Base-by-base conservation (phyloP, 2,329 filamentous ascomycete species). In the Bipolaris gigantea region DNA sequence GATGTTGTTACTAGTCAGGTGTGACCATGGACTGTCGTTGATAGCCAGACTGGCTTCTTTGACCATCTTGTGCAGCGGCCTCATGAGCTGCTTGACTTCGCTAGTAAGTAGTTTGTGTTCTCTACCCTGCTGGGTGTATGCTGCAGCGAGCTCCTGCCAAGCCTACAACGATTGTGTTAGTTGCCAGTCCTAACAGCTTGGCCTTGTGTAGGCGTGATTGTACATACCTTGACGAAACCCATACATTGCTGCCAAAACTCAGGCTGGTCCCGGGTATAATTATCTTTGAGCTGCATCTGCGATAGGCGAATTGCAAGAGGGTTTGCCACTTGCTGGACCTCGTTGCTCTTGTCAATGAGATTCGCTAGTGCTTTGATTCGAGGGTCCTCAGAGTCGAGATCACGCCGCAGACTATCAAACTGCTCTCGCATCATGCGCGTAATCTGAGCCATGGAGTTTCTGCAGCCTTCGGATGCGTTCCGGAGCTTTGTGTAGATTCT, bases 231-330 rank as follows among this genome's bases (percentile, higher is more conserved):
- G 59, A 90, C 83, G 61, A 91, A 91, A 63, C 81, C 82, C 75
- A 88, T 91, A 77, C 89, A 94, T 48, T 92, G 79, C 61, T 84
- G 80, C 83, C 83, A 86, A 64, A 87, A 84, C 45, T 85, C 83
- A 38, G 80, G 79, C 60, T 85, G 82, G 59, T 81, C 85, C 49
- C 90, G 83, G 46, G 90, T 83, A 10, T 85, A 87, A 7, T 90
- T 89, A 64, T 96, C 92, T 70, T 93, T 94, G 10, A 96, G 79
- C 71, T 92, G 92, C 78, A 96, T 90, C 42, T 83, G 81, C 3
- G 87, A 90, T 10, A 97, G 77, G n/a, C 88, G 83, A 35, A 80
- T 80, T 66, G 89, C 88, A 25, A 97, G 80, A 10, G 84, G 80
- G 65, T 92, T 86, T 2, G 89, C 89, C 62, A 89, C 86, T 52